These are phyloP conservation scores for Fusarium praegraminearum DNA, from an alignment of 2,329 filamentous ascomycete species.

Conservation along the genomic window DNA sequence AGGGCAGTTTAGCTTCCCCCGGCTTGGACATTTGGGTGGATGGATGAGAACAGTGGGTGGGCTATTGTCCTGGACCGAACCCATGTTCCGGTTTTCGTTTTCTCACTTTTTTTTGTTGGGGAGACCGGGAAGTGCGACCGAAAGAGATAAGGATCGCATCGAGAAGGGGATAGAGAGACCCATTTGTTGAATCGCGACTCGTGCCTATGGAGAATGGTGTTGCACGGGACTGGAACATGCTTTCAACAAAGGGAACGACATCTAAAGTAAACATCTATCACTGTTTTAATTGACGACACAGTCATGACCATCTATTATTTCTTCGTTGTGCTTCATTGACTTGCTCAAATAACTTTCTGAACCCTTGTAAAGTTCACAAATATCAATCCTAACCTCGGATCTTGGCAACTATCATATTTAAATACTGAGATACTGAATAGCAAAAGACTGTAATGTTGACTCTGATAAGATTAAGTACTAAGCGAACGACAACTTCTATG, in stretches of 20 bases:
- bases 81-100: conserved; percentile 30
- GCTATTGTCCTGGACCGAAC: conserved; percentile 20
- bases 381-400: no score
- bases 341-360: not conserved
- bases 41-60: conserved; percentile 35
- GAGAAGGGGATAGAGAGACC: conserved; percentile 11
- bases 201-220: conserved; percentile 40
- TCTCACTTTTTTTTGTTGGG: conserved; percentile 42
- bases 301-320: conserved; percentile 26
- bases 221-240: conserved; percentile 35
- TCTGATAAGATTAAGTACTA: not conserved
- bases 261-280: conserved; percentile 45
- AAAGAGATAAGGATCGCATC: conserved; percentile 41
- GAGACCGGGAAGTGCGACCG: conserved; percentile 34
- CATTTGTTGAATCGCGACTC: conserved; percentile 38
- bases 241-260: conserved; percentile 35
- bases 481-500: not conserved
- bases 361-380: not conserved
- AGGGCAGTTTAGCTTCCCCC: conserved; percentile 19
- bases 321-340: not conserved
- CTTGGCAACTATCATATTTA: not conserved
- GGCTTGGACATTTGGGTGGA: conserved; percentile 37
- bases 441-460: not conserved
- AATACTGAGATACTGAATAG: not conserved
- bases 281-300: conserved; percentile 41